A percentile compares a stretch with the other conserved stretches of the same genome.
Conservation (phyloP, 2,329 filamentous ascomycete species). For the Fusarium sp. region DNA sequence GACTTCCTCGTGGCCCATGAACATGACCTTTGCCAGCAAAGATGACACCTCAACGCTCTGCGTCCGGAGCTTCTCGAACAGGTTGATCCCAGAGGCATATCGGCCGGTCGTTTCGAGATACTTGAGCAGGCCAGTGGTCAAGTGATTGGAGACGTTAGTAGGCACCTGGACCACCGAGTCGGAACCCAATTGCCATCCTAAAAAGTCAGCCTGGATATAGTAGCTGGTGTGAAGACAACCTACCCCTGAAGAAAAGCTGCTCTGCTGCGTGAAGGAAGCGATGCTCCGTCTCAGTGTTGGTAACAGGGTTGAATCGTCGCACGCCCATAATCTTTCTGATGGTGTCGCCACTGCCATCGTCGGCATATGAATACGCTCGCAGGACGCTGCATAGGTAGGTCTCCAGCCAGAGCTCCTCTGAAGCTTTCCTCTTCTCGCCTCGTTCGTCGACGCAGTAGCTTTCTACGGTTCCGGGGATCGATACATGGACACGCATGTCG, state of each 20-base stretch:
- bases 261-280: constrained; percentile 95
- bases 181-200: constrained; percentile 94
- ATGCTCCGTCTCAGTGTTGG: constrained; percentile 97
- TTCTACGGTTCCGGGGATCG: constrained; percentile 95
- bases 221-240: constrained; percentile 23
- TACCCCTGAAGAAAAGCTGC: constrained; percentile 92
- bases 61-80: constrained; percentile 93
- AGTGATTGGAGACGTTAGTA: constrained; percentile 94
- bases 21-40: constrained; percentile 86
- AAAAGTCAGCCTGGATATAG: constrained; percentile 28
- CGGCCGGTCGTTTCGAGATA: constrained; percentile 97
- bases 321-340: constrained; percentile 99
- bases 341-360: constrained; percentile 91
- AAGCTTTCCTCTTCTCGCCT: constrained; percentile 92
- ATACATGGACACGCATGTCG: constrained; percentile 98
- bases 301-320: constrained; percentile 95
- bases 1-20: constrained; percentile 98
- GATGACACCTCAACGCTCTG: constrained; percentile 96
- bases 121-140: constrained; percentile 90
- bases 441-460: constrained; percentile 98
- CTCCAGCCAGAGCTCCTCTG: constrained; percentile 95
- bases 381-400: constrained; percentile 96
- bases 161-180: constrained; percentile 98
- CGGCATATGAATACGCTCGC: constrained; percentile 94
- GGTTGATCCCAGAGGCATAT: constrained; percentile 93